phyloP scores from a whole-genome alignment of 495 filamentous ascomycete genomes.

The Pseudomonodictys pantanalensis region DNA sequence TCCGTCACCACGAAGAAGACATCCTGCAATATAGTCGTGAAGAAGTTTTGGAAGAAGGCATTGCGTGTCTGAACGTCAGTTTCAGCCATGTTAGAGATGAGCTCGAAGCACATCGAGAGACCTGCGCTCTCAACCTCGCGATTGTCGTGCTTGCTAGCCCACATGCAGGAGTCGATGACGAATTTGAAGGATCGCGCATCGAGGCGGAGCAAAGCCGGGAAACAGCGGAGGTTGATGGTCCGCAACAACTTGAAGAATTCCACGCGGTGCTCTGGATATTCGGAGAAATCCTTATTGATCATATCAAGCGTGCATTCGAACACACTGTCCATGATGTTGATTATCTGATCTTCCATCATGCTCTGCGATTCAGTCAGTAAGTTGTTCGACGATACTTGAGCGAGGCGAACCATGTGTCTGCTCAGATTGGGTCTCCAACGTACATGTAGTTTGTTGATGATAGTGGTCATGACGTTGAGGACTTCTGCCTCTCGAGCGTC shows the following conservation, averaged over 20 bases:
- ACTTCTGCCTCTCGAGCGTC: conserved; percentile 96
- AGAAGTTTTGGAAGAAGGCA: conserved; percentile 97
- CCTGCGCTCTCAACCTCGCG: conserved; percentile 95
- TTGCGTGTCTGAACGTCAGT: conserved; percentile 81
- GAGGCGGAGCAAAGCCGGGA: conserved; percentile 85
- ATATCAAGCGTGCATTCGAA: conserved; percentile 98
- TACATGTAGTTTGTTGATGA: conserved; percentile 94
- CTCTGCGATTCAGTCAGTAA: conserved; percentile 53
- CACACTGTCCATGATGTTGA: conserved; percentile 95
- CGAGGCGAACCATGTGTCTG: conserved; percentile 43
- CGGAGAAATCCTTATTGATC: conserved; percentile 99
- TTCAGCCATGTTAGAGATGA: conserved; percentile 96
- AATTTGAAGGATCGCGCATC: conserved; percentile 97
- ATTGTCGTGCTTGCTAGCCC: conserved; percentile 99
- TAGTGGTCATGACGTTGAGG: conserved; percentile 93
- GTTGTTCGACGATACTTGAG: background rate
- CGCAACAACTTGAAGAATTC: conserved; percentile 97
- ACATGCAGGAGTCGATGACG: conserved; percentile 98
- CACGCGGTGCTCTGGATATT: conserved; percentile 96
- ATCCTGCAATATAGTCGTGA: conserved; percentile 90
- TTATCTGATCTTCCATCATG: conserved; percentile 97
- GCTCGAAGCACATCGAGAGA: conserved; percentile 97
- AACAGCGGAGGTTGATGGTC: conserved; percentile 94
- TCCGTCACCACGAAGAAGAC: conserved; percentile 98
- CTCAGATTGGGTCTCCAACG: conserved; percentile 53